A percentile compares a stretch with the other conserved stretches of the same genome.
Conservation (phyloP, 805 yeast genomes). For the Kuraishia cidri region DNA sequence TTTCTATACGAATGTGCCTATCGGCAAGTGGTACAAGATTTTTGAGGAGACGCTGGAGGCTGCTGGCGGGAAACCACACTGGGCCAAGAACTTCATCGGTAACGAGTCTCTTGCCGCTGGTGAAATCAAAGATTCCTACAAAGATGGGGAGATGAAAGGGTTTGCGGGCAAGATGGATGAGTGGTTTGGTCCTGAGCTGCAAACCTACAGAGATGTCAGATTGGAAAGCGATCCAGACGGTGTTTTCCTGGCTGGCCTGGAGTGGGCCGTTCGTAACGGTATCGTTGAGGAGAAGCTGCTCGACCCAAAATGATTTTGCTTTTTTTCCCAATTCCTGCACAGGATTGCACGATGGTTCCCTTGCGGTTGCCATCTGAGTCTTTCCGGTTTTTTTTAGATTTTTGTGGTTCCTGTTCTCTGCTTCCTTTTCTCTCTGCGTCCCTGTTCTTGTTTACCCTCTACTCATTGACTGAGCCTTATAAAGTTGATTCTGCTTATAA, state of each 20-base stretch:
- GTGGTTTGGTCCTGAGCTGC: constrained; percentile 75
- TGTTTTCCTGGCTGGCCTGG: constrained; percentile 66
- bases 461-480: too few species aligned
- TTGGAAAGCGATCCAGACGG: constrained; percentile 70
- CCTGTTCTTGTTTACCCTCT: too few species aligned
- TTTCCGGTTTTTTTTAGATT: too few species aligned
- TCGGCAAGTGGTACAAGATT: constrained; percentile 71
- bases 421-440: too few species aligned
- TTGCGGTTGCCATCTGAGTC: too few species aligned
- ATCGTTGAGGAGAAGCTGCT: constrained; percentile 25
- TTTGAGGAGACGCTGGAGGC: constrained; percentile 73
- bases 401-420: too few species aligned
- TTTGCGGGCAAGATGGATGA: constrained; percentile 56
- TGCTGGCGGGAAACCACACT: constrained; percentile 91
- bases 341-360: too few species aligned
- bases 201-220: constrained; percentile 54
- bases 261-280: constrained; percentile 83
- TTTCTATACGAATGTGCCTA: constrained; percentile 65
- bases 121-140: constrained; percentile 20
- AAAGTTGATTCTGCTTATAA: too few species aligned
- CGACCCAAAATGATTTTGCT: too few species aligned
- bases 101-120: constrained; percentile 17
- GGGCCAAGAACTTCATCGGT: constrained; percentile 95
- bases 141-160: constrained; percentile 73
- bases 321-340: too few species aligned